Base-by-base conservation (phyloP, 129 eudicot genomes). In the Solidago caesia region DNA sequence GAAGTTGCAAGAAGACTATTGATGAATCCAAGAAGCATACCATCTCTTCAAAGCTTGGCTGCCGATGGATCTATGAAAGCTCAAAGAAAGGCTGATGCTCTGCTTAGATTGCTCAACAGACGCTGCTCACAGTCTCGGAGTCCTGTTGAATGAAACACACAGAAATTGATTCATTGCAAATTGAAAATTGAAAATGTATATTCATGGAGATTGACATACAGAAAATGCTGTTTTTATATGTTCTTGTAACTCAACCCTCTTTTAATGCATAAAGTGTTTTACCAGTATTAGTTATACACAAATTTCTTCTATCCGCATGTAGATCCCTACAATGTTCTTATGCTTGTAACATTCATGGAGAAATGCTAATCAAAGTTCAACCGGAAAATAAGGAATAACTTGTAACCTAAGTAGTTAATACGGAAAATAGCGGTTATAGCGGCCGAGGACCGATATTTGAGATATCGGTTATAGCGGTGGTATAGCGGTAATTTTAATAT, bases 81-180 rank as follows among this genome's bases (percentile, higher is more conserved):
- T 80, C 88, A 82, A 74, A 78, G 92, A 80, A 87, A 85, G 81
- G 97, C 97, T 16, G 93, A 87, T 64, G 89, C 91, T 67, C 80
- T 89, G 81, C 96, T 92, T 68, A 87, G 89, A 84, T 74, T 87
- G 84, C 97, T 92, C 77, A 87, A 85, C 63, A 80, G 96, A 92
- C 87, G 87, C 81, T 89, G 91, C 87, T 85, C 84, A 33, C 89
- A 78, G 71, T 75, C 87, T 77, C 73, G 73, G 67, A 70, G 75
- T 77, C 84, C 89, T 86, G 84, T 82, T 41, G 84, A 69, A 81
- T 84, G 75, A 78, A 82, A 62, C 67, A 51, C 21, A 61, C 39
- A 9, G 3, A 67, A 56, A 52, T 70, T 10, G 65, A 60, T 75
- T 67, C 21, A 72, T 43, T 71, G 76, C 12, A 47, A 16, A 64